phyloP scores from a whole-genome alignment of 75 land plant species.

The Pinus tabuliformis region DNA sequence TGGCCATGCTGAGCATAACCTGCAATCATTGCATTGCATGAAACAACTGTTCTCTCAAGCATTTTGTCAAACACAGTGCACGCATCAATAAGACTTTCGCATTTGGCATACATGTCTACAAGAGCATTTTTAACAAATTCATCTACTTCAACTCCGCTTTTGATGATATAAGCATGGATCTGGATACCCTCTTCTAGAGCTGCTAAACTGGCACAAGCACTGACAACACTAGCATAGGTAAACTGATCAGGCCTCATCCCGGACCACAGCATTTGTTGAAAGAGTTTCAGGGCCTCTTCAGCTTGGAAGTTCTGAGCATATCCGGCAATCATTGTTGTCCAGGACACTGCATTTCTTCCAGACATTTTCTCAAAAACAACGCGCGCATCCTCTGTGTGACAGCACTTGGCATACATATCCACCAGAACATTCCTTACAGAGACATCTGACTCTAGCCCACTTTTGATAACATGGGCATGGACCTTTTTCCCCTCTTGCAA shows the following conservation, averaged over 20 bases:
- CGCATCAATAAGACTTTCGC: conserved; percentile 48
- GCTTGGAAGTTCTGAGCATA: conserved; percentile 44
- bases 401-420: conserved; percentile 47
- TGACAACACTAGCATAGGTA: conserved; percentile 48
- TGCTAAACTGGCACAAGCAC: conserved; percentile 37
- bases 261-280: conserved; percentile 26
- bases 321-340: conserved; percentile 58
- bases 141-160: conserved; percentile 36
- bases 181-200: conserved; percentile 38
- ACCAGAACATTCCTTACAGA: conserved; percentile 50
- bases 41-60: conserved; percentile 32
- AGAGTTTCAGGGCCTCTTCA: conserved; percentile 34
- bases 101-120: conserved; percentile 72
- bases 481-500: conserved; percentile 25
- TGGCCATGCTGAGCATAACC: conserved; percentile 54
- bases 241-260: conserved; percentile 33
- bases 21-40: conserved; percentile 72
- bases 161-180: conserved; percentile 34
- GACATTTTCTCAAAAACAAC: conserved; percentile 40
- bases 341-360: conserved; percentile 38
- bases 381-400: conserved; percentile 14
- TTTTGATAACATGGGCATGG: conserved; percentile 30
- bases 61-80: conserved; percentile 31
- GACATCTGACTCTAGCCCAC: conserved; percentile 21
- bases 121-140: conserved; percentile 48